These are phyloP conservation scores for Lipomyces mesembrius DNA, from an alignment of 805 yeast species.

Conservation along the genomic window DNA sequence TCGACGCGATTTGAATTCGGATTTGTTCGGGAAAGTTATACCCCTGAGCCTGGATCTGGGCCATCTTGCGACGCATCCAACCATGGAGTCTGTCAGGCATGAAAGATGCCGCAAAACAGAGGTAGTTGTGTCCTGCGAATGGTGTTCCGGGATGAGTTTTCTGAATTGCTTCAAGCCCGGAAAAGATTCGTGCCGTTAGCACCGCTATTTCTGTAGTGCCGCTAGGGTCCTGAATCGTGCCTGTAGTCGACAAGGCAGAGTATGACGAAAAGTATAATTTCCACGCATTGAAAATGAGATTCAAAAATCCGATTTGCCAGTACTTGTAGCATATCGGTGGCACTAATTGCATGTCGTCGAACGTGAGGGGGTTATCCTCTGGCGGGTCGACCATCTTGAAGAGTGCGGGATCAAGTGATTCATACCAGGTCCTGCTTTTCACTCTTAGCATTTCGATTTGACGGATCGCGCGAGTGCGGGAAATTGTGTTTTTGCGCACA, in stretches of 20 bases:
- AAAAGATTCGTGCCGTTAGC: constrained; percentile 22
- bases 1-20: constrained; percentile 27
- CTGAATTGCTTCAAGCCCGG: constrained; percentile 25
- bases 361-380: constrained; percentile 6
- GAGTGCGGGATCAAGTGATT: constrained; percentile 22
- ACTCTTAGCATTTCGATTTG: constrained; percentile 24
- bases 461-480: constrained; percentile 11
- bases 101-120: constrained; percentile 29
- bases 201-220: constrained; percentile 23
- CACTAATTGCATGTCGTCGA: constrained; percentile 20
- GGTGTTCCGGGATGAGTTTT: constrained; percentile 27
- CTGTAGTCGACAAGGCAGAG: constrained; percentile 24
- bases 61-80: constrained; percentile 34
- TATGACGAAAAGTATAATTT: constrained; percentile 32
- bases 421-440: constrained; percentile 25
- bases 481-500: constrained; percentile 13
- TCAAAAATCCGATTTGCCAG: constrained; percentile 21
- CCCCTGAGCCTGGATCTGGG: constrained; percentile 30
- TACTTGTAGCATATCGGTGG: constrained; percentile 30
- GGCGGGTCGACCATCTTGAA: constrained; percentile 24
- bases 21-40: constrained; percentile 32
- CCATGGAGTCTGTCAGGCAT: constrained; percentile 27
- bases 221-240: constrained; percentile 14
- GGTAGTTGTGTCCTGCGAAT: constrained; percentile 27
- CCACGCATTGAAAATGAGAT: constrained; percentile 21